Evolutionary conservation across 768 basidiomycete species (phyloP).

Genomic region (Leccinellum albellum): DNA sequence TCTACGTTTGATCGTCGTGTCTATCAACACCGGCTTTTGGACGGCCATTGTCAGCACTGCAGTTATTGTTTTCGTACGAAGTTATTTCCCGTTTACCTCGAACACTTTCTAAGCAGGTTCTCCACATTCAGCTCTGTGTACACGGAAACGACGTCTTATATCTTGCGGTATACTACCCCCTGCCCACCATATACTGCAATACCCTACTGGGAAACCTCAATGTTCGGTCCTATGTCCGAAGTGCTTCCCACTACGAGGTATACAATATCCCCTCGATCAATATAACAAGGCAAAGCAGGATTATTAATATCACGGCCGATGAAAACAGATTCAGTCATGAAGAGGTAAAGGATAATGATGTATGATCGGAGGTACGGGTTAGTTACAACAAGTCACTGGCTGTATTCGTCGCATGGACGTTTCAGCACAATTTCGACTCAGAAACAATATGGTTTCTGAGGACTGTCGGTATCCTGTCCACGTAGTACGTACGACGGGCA

Average conservation of each 20-base stretch:
- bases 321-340: neutral
- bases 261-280: neutral
- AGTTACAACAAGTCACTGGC: neutral
- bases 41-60: neutral
- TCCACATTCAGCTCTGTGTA: neutral
- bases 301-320: neutral
- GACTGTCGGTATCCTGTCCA: neutral
- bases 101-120: neutral
- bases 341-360: neutral
- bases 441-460: neutral
- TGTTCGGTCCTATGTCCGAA: neutral
- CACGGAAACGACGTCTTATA: neutral
- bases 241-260: neutral
- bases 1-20: neutral
- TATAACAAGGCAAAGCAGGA: neutral
- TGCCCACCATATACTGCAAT: neutral
- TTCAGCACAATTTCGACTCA: neutral
- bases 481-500: neutral
- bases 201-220: neutral
- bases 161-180: neutral
- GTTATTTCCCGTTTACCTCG: neutral
- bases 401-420: neutral
- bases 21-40: neutral
- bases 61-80: neutral
- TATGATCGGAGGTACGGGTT: neutral